These are phyloP conservation scores for Podila epicladia DNA, from an alignment of 192 early-diverging fungal genomes.

Conservation along the genomic window DNA sequence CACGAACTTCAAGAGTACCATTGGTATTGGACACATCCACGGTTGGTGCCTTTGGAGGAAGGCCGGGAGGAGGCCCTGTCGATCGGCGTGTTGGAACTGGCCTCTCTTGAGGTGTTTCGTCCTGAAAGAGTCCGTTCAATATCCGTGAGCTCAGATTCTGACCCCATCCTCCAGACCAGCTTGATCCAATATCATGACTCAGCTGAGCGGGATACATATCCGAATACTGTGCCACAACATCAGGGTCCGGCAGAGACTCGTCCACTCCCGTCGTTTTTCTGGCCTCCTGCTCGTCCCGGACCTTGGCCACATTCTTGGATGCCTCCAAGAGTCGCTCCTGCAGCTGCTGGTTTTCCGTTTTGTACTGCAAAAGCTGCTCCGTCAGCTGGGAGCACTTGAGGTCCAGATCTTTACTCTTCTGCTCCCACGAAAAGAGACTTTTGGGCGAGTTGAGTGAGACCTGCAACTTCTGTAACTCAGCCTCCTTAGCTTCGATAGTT, in stretches of 20 bases:
- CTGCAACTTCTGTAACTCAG: slow-evolving; percentile 29
- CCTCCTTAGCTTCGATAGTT: slow-evolving; percentile 42
- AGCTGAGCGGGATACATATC: neutral
- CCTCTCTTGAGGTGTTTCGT: slow-evolving; percentile 4
- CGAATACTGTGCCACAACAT: neutral
- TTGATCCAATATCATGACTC: slow-evolving; percentile 24
- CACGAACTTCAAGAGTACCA: slow-evolving; percentile 10
- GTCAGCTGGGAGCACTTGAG: slow-evolving; percentile 20
- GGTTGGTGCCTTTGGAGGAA: slow-evolving; percentile 3
- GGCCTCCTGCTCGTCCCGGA: slow-evolving; percentile 6
- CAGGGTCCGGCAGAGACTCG: neutral
- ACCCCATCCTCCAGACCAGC: slow-evolving; percentile 30
- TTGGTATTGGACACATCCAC: neutral
- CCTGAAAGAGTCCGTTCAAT: slow-evolving; percentile 39
- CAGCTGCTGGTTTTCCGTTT: slow-evolving; percentile 37
- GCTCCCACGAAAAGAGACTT: slow-evolving; percentile 24
- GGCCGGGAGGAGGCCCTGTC: slow-evolving; percentile 39
- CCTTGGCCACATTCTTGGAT: slow-evolving; percentile 26
- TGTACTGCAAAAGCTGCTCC: slow-evolving; percentile 27
- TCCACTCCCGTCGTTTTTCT: neutral
- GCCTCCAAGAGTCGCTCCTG: slow-evolving; percentile 41
- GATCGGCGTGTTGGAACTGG: slow-evolving; percentile 11
- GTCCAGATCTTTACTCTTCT: slow-evolving; percentile 38
- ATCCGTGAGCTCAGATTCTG: slow-evolving; percentile 23
- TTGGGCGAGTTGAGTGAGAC: slow-evolving; percentile 37